These are phyloP conservation scores for Lizonia empirigonia DNA, from an alignment of 2,329 filamentous ascomycete genomes.

Conservation along the genomic window DNA sequence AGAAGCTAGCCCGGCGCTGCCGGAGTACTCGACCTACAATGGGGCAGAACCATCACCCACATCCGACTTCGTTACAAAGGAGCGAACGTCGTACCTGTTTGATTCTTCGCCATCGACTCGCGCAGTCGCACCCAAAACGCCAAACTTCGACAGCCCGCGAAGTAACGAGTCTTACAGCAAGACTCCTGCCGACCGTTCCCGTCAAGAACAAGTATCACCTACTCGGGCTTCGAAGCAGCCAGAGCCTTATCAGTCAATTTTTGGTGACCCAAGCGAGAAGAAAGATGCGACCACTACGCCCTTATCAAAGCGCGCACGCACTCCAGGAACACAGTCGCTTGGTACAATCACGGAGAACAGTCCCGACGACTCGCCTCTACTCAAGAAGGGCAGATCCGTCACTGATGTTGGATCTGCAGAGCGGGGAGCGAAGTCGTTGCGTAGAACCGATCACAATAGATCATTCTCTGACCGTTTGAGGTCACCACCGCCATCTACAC, in stretches of 20 bases:
- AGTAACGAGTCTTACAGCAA: slow-evolving; percentile 18
- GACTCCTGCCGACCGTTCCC: slow-evolving; percentile 7
- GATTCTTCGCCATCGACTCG: slow-evolving; percentile 47
- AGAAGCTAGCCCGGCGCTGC: slow-evolving; percentile 37
- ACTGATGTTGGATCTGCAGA: slow-evolving; percentile 53
- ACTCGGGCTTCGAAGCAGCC: slow-evolving; percentile 18
- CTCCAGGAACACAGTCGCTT: slow-evolving; percentile 47
- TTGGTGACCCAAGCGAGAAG: slow-evolving; percentile 42
- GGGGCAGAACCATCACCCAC: slow-evolving; percentile 32
- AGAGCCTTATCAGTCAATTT: slow-evolving; percentile 41
- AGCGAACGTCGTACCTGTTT: slow-evolving; percentile 45
- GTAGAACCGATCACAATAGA: slow-evolving; percentile 37
- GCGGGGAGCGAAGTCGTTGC: slow-evolving; percentile 49
- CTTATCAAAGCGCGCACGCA: slow-evolving; percentile 31
- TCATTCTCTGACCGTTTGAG: slow-evolving; percentile 45
- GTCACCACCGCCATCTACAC: slow-evolving; percentile 40
- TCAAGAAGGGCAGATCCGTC: slow-evolving; percentile 51
- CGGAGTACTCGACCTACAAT: slow-evolving; percentile 22
- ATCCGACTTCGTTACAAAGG: slow-evolving; percentile 44
- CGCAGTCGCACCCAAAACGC: slow-evolving; percentile 27
- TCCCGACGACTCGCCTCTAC: slow-evolving; percentile 49
- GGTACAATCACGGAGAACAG: slow-evolving; percentile 60
- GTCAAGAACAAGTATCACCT: slow-evolving; percentile 19
- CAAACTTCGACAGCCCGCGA: slow-evolving; percentile 21
- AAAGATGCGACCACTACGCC: slow-evolving; percentile 33